phyloP scores from a whole-genome alignment of 371 early-diverging fungal genomes.

The Lichtheimia corymbifera region DNA sequence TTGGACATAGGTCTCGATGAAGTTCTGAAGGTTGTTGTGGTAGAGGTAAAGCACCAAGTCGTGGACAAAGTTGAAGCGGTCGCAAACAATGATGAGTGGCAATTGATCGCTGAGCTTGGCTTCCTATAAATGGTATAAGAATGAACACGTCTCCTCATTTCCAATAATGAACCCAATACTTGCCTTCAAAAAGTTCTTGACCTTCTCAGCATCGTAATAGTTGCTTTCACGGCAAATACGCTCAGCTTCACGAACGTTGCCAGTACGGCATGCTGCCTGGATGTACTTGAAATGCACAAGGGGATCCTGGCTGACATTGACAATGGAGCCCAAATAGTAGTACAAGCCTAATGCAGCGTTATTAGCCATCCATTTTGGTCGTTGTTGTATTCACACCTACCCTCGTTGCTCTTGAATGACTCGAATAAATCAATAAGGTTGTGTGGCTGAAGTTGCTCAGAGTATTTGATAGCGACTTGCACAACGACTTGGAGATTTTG shows the following conservation, averaged over 20 bases:
- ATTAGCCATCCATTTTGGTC: background rate
- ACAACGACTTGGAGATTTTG: conserved; percentile 95
- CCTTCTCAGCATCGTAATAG: conserved; percentile 94
- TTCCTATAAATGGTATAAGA: conserved; percentile 56
- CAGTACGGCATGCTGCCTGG: conserved; percentile 92
- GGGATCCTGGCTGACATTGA: conserved; percentile 92
- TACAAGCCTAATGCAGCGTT: conserved; percentile 52
- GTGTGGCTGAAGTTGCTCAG: conserved; percentile 89
- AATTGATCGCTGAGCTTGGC: conserved; percentile 93
- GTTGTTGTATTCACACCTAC: conserved; percentile 38
- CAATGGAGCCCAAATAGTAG: conserved; percentile 93
- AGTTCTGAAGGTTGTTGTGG: conserved; percentile 89
- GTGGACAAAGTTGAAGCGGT: conserved; percentile 95
- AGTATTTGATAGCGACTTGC: conserved; percentile 95
- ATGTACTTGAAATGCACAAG: conserved; percentile 98
- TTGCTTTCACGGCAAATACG: conserved; percentile 95
- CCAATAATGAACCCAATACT: background rate
- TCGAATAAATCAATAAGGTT: conserved; percentile 92
- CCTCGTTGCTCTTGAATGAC: conserved; percentile 88
- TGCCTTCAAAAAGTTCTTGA: conserved; percentile 95
- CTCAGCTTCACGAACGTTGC: conserved; percentile 96
- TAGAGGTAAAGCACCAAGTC: conserved; percentile 95
- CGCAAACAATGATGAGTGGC: conserved; percentile 97
- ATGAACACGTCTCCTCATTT: background rate
- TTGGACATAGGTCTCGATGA: conserved; percentile 97